phyloP scores from a whole-genome alignment of 2,329 filamentous ascomycete genomes.

The Paracoccidioides lutzii region DNA sequence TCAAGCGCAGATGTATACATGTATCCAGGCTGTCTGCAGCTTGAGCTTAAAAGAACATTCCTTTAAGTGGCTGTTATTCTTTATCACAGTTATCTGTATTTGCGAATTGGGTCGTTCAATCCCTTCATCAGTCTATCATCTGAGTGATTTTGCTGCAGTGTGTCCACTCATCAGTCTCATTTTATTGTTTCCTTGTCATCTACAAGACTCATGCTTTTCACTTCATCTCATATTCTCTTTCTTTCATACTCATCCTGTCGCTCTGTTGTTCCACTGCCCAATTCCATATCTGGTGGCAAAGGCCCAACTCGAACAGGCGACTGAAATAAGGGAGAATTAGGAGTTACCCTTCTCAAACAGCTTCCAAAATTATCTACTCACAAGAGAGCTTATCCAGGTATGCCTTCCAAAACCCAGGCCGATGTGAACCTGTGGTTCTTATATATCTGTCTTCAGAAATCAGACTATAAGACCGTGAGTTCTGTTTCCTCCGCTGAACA shows the following conservation, averaged over 20 bases:
- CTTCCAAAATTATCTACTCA: neutral
- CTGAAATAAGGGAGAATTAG: neutral
- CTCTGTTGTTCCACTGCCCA: neutral
- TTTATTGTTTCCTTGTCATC: neutral
- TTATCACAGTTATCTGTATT: neutral
- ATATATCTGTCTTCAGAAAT: constrained; percentile 30
- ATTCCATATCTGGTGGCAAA: neutral
- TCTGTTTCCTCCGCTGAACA: neutral
- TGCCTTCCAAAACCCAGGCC: constrained; percentile 28
- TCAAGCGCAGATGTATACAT: neutral
- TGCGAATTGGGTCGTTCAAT: neutral
- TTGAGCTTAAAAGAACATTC: neutral
- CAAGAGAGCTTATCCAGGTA: constrained; percentile 11
- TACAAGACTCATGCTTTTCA: neutral
- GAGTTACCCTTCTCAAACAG: neutral
- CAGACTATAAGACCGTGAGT: constrained; percentile 27
- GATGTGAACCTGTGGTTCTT: constrained; percentile 32
- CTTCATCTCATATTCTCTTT: neutral
- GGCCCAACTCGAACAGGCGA: neutral
- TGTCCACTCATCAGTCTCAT: neutral
- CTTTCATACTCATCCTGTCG: neutral
- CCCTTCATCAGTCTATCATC: neutral
- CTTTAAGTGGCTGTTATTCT: neutral
- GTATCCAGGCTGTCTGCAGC: constrained; percentile 1
- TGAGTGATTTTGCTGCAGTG: neutral